Evolutionary conservation across 2,329 filamentous ascomycete species (phyloP), one percentile per base, ranked within the genome.

Genomic region (Fusarium oligoseptatum): DNA sequence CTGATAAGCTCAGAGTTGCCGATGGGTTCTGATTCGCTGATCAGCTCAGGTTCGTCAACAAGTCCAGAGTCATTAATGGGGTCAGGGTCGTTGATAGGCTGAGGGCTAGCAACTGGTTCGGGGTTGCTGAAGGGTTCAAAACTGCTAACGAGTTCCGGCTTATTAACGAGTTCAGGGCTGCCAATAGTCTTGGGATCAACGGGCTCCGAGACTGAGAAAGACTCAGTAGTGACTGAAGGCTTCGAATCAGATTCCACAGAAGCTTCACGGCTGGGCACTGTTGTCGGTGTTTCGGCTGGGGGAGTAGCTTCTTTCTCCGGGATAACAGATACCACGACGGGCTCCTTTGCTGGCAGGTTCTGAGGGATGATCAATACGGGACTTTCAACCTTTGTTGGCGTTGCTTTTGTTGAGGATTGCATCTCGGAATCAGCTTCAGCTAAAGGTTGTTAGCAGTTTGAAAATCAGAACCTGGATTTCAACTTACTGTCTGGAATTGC

Each of bases 401-500:
- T 55, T 9, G 48, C 48, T 29, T n/a, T 29, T 14, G 27, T 29
- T 6, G 27, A 55, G 3, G 48, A 34, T 32, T 32, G 48, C 11
- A 3, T 55, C 48, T 55, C 7, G 27, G 17, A 20, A n/a, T 32
- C 10, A 55, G 11, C 48, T 55, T 55, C 17, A 7, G 17, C 27
- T 55, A 12, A 4, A 17, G 3, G 6, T 11, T 29, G 15, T 52
- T 52, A 52, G 48, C 48, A 12, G 10, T 6, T 29, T 52, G 48
- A 52, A 29, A 52, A 27, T 52, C 43, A 29, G 48, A 52, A 52
- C 4, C 52, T 22, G n/a, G 32, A 10, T 34, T 36, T 32, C 39
- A 32, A 66, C 41, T 60, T 34, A 66, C 63, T 11, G 22, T 66
- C 41, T 65, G 37, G 22, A 27, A 36, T 37, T 27, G 20, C 32